Conservation (phyloP, 2,329 filamentous ascomycete genomes). For the Dactylellina parvicollis region DNA sequence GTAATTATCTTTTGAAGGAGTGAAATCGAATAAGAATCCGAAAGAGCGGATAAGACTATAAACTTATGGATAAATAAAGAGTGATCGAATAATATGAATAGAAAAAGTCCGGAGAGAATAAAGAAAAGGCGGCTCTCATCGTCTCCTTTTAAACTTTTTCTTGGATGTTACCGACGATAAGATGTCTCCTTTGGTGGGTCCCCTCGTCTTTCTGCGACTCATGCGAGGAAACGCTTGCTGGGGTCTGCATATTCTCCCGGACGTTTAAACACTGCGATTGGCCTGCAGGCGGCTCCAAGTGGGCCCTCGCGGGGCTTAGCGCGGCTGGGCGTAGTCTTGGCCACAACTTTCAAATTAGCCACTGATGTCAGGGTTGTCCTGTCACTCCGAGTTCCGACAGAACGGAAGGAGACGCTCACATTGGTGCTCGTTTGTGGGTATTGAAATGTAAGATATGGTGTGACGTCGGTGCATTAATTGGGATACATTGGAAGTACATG, state of each 20-base stretch:
- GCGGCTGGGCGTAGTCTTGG: slow-evolving; percentile 23
- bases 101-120: background rate
- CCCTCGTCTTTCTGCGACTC: slow-evolving; percentile 4
- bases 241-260: background rate
- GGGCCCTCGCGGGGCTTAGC: slow-evolving; percentile 10
- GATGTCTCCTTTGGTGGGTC: no score
- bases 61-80: background rate
- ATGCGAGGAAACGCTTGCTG: background rate
- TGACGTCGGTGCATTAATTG: no score
- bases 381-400: no score
- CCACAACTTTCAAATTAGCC: background rate
- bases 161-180: background rate
- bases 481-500: no score
- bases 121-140: background rate
- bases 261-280: background rate
- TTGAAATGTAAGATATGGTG: no score
- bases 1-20: background rate
- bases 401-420: no score
- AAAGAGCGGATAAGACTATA: background rate
- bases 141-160: background rate
- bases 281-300: background rate
- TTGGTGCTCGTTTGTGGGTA: no score
- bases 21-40: background rate
- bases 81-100: background rate
- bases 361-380: slow-evolving; percentile 16